A percentile compares a stretch with the other conserved stretches of the same genome.
phyloP scores from a whole-genome alignment of 2,329 filamentous ascomycete species.

The Aaosphaeria pasadenensis region DNA sequence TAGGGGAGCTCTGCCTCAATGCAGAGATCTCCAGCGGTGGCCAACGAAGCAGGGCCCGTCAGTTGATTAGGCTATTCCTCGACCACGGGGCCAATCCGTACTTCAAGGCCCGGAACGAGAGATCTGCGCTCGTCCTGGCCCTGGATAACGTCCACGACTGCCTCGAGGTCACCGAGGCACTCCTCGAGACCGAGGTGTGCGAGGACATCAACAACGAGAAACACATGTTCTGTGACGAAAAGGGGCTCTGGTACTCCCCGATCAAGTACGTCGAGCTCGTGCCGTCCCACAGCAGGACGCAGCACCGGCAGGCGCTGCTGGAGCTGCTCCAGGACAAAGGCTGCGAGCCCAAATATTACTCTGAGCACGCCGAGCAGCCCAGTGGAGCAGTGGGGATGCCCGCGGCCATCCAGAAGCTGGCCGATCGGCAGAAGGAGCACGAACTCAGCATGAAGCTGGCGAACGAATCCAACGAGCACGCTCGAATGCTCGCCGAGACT shows the following conservation, averaged over 20 bases:
- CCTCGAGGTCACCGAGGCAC: constrained; percentile 53
- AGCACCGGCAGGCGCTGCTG: constrained; percentile 17
- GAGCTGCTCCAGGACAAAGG: constrained; percentile 32
- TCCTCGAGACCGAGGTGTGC: constrained; percentile 65
- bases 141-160: constrained; percentile 56
- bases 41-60: constrained; percentile 24
- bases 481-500: constrained; percentile 25
- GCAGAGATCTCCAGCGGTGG: constrained; percentile 45
- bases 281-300: constrained; percentile 14
- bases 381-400: constrained; percentile 35
- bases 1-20: constrained; percentile 62
- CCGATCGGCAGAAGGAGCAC: constrained; percentile 30
- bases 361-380: constrained; percentile 34
- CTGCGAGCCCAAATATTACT: constrained; percentile 31
- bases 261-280: constrained; percentile 57
- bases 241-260: constrained; percentile 59
- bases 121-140: constrained; percentile 59
- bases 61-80: constrained; percentile 56
- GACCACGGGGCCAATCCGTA: constrained; percentile 55
- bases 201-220: constrained; percentile 61
- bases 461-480: constrained; percentile 24
- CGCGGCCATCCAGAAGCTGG: constrained; percentile 21
- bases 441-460: constrained; percentile 23
- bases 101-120: constrained; percentile 54
- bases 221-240: constrained; percentile 42